Conservation (phyloP, 768 basidiomycete species). For the Calocybe gangraenosa region DNA sequence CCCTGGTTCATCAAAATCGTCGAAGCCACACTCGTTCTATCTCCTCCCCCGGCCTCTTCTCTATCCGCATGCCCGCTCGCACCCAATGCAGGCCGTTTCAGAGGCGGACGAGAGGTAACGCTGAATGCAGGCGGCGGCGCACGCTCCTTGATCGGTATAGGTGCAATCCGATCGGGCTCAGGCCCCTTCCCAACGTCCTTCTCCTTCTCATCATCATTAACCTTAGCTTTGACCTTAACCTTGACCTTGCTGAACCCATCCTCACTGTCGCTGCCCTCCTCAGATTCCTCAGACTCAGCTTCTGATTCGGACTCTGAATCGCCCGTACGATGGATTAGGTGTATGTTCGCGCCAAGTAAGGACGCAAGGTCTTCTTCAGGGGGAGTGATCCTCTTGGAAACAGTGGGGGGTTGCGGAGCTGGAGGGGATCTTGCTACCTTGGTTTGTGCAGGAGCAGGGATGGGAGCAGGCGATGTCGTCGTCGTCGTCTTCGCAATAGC, state of each 20-base stretch:
- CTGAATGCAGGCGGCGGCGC: constrained; percentile 55
- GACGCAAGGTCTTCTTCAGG: constrained; percentile 38
- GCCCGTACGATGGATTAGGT: constrained; percentile 35
- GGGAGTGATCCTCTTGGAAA: constrained; percentile 21
- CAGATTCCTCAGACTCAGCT: background rate
- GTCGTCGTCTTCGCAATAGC: background rate
- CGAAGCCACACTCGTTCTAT: constrained; percentile 6
- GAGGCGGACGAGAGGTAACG: constrained; percentile 55
- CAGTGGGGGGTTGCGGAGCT: background rate
- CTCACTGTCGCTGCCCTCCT: constrained; percentile 23
- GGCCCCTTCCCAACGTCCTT: constrained; percentile 10
- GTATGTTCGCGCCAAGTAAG: constrained; percentile 38
- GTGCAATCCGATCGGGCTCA: constrained; percentile 35
- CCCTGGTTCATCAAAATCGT: background rate
- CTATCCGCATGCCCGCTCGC: background rate
- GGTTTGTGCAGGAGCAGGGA: background rate
- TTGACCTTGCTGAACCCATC: constrained; percentile 15
- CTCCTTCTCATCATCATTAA: constrained; percentile 2
- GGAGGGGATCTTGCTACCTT: background rate
- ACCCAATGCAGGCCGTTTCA: constrained; percentile 18
- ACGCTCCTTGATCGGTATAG: constrained; percentile 57
- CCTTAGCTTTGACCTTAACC: constrained; percentile 3
- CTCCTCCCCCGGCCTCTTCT: background rate
- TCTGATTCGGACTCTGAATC: constrained; percentile 23
- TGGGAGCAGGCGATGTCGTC: background rate